Conservation (phyloP, 2,329 filamentous ascomycete species). For the Trichophyton simii region DNA sequence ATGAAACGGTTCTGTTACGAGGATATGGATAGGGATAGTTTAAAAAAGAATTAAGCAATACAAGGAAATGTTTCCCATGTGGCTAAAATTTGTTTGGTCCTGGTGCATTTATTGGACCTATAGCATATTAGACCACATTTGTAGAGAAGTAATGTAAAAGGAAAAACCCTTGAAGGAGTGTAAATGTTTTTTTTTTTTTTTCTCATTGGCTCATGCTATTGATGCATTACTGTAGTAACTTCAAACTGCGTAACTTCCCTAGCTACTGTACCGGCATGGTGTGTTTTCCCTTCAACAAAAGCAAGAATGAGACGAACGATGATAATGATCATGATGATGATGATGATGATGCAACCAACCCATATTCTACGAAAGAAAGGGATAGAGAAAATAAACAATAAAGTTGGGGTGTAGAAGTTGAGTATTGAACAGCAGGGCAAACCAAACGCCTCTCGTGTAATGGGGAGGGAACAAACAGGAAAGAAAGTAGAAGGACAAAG, state of each 20-base stretch:
- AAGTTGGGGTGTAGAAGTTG: background rate
- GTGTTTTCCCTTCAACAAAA: background rate
- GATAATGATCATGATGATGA: too few relatives aligned
- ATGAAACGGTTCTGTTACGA: background rate
- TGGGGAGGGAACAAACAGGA: background rate
- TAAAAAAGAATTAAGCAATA: background rate
- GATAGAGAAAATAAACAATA: background rate
- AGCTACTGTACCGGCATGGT: background rate
- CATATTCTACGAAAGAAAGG: background rate
- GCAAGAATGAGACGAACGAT: background rate
- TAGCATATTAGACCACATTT: slow-evolving; percentile 3
- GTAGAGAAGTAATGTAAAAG: background rate
- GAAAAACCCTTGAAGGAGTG: background rate
- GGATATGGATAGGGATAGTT: background rate
- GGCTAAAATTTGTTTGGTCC: slow-evolving; percentile 3
- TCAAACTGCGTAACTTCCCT: background rate
- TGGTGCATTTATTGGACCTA: background rate
- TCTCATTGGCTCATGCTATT: background rate
- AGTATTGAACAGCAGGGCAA: background rate
- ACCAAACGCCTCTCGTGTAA: background rate
- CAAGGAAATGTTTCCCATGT: background rate
- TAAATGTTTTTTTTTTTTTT: background rate
- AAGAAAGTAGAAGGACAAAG: background rate
- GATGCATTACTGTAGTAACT: background rate
- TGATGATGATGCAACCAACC: background rate